Percentiles rank a stretch among this genome's conserved stretches.
These are phyloP conservation scores for Scheffersomyces quercinus DNA, from an alignment of 1,139 yeast species.

Conservation along the genomic window DNA sequence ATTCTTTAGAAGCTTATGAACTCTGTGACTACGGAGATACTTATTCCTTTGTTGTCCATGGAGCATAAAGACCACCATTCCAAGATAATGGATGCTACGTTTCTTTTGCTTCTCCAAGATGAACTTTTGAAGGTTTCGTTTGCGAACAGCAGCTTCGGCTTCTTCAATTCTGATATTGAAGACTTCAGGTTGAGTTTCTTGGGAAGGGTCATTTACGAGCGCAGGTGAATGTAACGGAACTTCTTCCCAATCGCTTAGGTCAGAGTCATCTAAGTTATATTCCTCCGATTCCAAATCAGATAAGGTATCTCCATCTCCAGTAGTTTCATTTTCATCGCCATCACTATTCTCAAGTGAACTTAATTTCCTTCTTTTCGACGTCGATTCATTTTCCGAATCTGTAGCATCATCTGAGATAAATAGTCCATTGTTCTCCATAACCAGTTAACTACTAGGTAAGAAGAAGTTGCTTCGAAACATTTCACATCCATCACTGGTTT, in stretches of 20 bases:
- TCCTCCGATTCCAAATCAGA: conserved; percentile 4
- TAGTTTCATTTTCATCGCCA: conserved; percentile 1
- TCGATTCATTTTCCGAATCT: conserved; percentile 5
- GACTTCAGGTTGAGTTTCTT: neutral
- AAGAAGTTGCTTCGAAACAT: too few relatives aligned
- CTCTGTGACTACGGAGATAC: conserved; percentile 19
- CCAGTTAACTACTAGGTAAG: too few relatives aligned
- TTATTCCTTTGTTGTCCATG: conserved; percentile 27
- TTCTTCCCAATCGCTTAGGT: conserved; percentile 24
- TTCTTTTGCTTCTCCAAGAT: conserved; percentile 10
- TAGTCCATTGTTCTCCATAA: conserved; percentile 6
- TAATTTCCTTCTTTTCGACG: conserved; percentile 4
- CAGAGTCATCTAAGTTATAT: conserved; percentile 8
- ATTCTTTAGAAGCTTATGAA: conserved; percentile 25
- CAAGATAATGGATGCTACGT: conserved; percentile 24
- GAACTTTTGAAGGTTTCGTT: conserved; percentile 2
- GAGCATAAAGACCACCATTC: conserved; percentile 25
- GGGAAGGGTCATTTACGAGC: neutral
- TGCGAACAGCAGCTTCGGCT: conserved; percentile 1
- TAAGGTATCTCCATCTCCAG: conserved; percentile 7
- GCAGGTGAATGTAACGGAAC: conserved; percentile 10
- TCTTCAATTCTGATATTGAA: conserved; percentile 6
- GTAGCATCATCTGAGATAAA: conserved; percentile 5
- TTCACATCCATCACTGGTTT: too few relatives aligned
- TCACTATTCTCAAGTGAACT: conserved; percentile 1